Conservation (phyloP, 2,329 filamentous ascomycete genomes). For the Curvularia sp. region DNA sequence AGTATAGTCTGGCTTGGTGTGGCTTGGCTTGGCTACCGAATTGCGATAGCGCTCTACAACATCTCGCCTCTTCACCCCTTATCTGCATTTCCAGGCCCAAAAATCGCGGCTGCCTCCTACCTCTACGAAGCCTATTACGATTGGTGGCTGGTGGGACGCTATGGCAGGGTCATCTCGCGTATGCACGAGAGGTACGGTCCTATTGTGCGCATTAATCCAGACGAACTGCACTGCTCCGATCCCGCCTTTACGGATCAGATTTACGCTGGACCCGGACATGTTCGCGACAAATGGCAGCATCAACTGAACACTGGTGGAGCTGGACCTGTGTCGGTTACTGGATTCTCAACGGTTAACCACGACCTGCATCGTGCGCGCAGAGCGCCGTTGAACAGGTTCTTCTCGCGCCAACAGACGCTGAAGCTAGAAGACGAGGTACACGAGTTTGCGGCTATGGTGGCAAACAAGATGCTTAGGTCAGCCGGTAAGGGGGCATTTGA, state of each 20-base stretch:
- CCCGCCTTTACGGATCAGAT: constrained; percentile 44
- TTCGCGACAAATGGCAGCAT: constrained; percentile 36
- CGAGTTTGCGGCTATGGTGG: constrained; percentile 27
- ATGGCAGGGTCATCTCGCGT: constrained; percentile 44
- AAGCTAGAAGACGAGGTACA: constrained; percentile 36
- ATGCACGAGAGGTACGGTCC: constrained; percentile 47
- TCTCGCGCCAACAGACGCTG: constrained; percentile 43
- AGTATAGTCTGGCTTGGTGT: constrained; percentile 22
- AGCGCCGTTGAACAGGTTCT: constrained; percentile 47
- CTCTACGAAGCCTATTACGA: constrained; percentile 44
- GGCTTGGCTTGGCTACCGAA: constrained; percentile 30
- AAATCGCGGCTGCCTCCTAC: constrained; percentile 39
- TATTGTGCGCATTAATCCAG: constrained; percentile 42
- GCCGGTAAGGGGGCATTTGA: constrained; percentile 32
- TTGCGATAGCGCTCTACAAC: constrained; percentile 33
- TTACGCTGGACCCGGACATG: constrained; percentile 38
- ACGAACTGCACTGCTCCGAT: constrained; percentile 45
- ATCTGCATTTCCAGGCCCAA: constrained; percentile 38
- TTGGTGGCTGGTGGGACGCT: constrained; percentile 39
- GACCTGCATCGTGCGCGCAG: constrained; percentile 45
- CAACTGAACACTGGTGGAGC: constrained; percentile 36
- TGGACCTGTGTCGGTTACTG: constrained; percentile 36
- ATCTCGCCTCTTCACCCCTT: constrained; percentile 37
- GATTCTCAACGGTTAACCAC: constrained; percentile 40
- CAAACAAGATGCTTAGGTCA: constrained; percentile 30